These are phyloP conservation scores for Cryptococcus wingfieldii DNA, from an alignment of 1,284 basidiomycete genomes.

Conservation along the genomic window DNA sequence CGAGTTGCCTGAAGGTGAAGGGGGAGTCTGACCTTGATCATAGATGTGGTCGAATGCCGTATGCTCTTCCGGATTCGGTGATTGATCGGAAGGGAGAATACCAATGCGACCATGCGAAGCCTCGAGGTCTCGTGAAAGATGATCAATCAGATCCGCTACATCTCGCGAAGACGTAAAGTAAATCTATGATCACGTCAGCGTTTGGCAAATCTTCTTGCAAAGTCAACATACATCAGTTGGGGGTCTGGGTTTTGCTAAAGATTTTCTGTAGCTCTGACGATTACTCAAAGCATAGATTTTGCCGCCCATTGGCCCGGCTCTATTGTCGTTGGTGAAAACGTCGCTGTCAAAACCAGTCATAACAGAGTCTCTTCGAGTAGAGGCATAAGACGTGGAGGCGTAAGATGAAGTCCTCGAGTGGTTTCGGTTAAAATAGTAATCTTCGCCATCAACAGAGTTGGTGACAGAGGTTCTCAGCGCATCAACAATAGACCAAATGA, in stretches of 20 bases:
- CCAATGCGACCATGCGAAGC: constrained; percentile 40
- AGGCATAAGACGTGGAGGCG: constrained; percentile 5
- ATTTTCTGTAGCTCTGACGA: constrained; percentile 13
- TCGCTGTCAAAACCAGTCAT: neutral
- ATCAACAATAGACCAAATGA: constrained; percentile 45
- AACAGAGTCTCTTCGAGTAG: constrained; percentile 5
- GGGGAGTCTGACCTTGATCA: neutral
- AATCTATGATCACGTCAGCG: constrained; percentile 16
- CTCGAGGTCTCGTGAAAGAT: constrained; percentile 30
- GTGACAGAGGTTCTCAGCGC: constrained; percentile 25
- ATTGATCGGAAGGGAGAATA: constrained; percentile 15
- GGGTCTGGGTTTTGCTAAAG: constrained; percentile 9
- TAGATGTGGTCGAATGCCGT: constrained; percentile 1
- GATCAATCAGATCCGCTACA: constrained; percentile 45
- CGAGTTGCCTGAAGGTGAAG: constrained; percentile 9
- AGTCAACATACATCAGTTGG: constrained; percentile 16
- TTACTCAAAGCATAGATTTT: constrained; percentile 9
- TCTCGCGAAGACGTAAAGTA: constrained; percentile 40
- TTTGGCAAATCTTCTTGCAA: neutral
- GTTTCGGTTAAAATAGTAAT: constrained; percentile 7
- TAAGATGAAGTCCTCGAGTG: constrained; percentile 14
- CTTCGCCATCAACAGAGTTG: constrained; percentile 13
- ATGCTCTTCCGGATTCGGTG: constrained; percentile 2
- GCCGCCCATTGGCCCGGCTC: neutral
- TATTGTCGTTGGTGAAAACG: neutral